These are phyloP conservation scores for Austropuccinia psidii DNA, from an alignment of 1,284 basidiomycete genomes.

Conservation along the genomic window DNA sequence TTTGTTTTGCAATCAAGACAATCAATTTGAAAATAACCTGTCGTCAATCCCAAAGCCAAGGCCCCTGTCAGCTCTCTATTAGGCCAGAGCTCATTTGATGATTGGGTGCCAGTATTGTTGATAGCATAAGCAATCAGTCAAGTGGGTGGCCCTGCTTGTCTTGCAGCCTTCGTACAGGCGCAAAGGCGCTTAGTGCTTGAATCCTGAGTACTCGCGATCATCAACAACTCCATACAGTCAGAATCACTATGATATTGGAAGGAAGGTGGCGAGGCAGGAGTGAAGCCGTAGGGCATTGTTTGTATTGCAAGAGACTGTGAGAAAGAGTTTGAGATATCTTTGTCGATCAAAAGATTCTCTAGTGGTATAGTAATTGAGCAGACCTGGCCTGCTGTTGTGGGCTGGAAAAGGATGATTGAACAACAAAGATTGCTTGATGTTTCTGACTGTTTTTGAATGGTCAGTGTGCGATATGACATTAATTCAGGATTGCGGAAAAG, in stretches of 20 bases:
- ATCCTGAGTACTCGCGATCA: slow-evolving; percentile 4
- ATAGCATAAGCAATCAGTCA: slow-evolving; percentile 8
- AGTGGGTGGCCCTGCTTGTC: neutral
- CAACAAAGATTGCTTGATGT: neutral
- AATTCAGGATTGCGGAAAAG: neutral
- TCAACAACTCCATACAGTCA: neutral
- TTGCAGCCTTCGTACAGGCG: neutral
- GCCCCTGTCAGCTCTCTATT: neutral
- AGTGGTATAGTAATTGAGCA: neutral
- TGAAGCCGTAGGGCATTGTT: slow-evolving; percentile 1
- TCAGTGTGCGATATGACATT: neutral
- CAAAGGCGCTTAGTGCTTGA: neutral
- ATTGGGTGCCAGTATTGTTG: neutral
- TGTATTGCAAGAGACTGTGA: neutral
- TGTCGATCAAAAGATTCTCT: neutral
- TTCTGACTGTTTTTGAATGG: neutral
- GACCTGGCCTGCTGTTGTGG: neutral
- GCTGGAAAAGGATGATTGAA: slow-evolving; percentile 1
- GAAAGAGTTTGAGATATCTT: neutral
- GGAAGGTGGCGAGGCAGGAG: neutral
- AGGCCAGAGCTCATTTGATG: neutral
- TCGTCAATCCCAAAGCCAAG: neutral
- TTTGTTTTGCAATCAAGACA: neutral
- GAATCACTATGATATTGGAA: no score
- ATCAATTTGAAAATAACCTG: neutral